Base-by-base conservation (phyloP, 2,329 filamentous ascomycete genomes). In the Curvularia sp. region DNA sequence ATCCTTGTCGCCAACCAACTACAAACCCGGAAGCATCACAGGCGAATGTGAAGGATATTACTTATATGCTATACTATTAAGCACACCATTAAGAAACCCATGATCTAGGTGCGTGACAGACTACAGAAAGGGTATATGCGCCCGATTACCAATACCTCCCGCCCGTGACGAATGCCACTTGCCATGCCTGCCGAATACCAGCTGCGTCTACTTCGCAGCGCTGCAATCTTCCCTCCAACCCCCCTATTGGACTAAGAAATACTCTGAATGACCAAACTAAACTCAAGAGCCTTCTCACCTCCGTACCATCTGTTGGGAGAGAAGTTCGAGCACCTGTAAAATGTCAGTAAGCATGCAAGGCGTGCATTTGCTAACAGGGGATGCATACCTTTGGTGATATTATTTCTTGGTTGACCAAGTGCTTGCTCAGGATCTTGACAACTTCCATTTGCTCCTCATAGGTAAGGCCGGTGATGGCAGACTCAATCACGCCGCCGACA, bases 401-500 rank as follows among this genome's bases (percentile, higher is more conserved):
- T 15, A 82, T 77, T 3, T 86, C 86, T 68, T 88, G 86, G 72
- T 87, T 88, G 61, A 86, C 86, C 45, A 89, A 73, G 72, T 89
- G 86, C 74, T 87, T 89, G 65, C 82, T 80, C 58, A 89, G 67
- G 1, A 86, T 85, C 66, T 82, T 84, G 18, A 89, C 84, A 18
- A 89, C 83, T 78, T 97, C 94, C 61, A 97, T 83, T 79, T 99
- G 94, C 79, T 99, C 92, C 39, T 97, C 93, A 1, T 88, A 81
- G 0, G 87, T 89, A 68, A 99, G 80, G n/a, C 93, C 93, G 5
- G 89, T 96, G 67, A 99, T 96, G 49, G 92, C 94, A 12, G 88
- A 87, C 81, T 99, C 94, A 67, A 99, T 90, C 34, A 99, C 90
- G 53, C 87, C 87, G 19, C 94, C 95, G 19, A 97, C 89, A 55